Percentiles rank a stretch among this genome's conserved stretches.
Conservation (phyloP, 768 basidiomycete genomes). For the Gelatoporia subvermispora region DNA sequence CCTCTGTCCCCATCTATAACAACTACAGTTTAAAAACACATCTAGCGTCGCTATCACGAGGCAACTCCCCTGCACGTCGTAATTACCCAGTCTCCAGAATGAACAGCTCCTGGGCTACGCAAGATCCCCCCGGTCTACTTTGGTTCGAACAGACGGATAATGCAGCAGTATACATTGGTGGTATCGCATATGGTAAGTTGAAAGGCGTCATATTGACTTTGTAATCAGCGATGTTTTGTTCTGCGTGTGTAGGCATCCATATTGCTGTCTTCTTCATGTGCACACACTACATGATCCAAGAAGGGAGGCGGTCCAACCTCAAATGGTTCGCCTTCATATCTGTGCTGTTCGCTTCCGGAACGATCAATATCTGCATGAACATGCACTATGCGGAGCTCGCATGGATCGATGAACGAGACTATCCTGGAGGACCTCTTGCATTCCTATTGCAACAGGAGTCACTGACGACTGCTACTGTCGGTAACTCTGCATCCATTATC, state of each 20-base stretch:
- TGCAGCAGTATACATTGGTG: slow-evolving; percentile 4
- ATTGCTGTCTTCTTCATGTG: not conserved
- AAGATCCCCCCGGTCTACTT: no score
- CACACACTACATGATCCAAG: no score
- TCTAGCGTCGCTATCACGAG: no score
- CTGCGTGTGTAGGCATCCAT: slow-evolving; percentile 3
- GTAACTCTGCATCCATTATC: not conserved
- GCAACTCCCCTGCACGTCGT: no score
- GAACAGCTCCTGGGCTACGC: no score
- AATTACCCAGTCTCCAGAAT: no score
- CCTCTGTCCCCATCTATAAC: no score
- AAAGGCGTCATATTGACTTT: no score
- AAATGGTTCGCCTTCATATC: not conserved
- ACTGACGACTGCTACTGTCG: not conserved
- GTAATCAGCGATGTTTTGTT: no score
- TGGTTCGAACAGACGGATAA: slow-evolving; percentile 2
- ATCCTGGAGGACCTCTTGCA: not conserved
- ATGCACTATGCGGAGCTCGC: not conserved
- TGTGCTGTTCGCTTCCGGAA: not conserved
- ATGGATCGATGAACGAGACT: no score
- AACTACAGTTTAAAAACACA: no score
- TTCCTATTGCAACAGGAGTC: not conserved
- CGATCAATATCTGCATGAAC: slow-evolving; percentile 1
- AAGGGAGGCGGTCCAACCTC: not conserved
- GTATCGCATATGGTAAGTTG: slow-evolving; percentile 2